These are phyloP conservation scores for Epicoccum sorghinum DNA, from an alignment of 2,329 filamentous ascomycete genomes.

Conservation along the genomic window DNA sequence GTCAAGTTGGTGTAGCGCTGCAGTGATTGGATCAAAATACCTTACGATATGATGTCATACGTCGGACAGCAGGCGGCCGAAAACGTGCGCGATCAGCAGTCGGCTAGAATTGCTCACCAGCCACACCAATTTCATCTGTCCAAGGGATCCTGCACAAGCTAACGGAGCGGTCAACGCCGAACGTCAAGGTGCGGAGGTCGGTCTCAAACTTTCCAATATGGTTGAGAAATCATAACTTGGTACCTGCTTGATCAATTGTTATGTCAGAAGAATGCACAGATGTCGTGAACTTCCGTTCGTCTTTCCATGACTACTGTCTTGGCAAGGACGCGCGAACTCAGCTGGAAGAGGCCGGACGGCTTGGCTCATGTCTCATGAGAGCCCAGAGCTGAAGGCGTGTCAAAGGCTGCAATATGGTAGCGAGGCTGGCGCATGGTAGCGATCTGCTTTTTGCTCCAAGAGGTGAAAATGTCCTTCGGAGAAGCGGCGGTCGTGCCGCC, in stretches of 20 bases:
- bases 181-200: conserved; percentile 8
- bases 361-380: background rate
- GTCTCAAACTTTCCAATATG: conserved; percentile 6
- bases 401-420: background rate
- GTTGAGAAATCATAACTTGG: conserved; percentile 7
- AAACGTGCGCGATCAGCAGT: background rate
- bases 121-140: conserved; percentile 23
- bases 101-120: conserved; percentile 30
- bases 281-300: background rate
- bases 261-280: conserved; percentile 1
- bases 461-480: background rate
- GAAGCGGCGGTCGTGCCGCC: background rate
- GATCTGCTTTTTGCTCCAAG: conserved; percentile 4
- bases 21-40: conserved; percentile 25
- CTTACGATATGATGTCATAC: conserved; percentile 31
- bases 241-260: conserved; percentile 8
- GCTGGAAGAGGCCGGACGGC: conserved; percentile 5
- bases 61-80: background rate
- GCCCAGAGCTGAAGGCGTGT: background rate
- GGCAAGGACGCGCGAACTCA: background rate
- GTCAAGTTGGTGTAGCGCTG: conserved; percentile 11
- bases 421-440: conserved; percentile 4
- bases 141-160: conserved; percentile 22
- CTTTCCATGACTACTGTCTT: background rate
- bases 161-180: conserved; percentile 9